A percentile compares a stretch with the other conserved stretches of the same genome.
Evolutionary conservation across 306 rosid species (phyloP).

Genomic region (Myrica gale): DNA sequence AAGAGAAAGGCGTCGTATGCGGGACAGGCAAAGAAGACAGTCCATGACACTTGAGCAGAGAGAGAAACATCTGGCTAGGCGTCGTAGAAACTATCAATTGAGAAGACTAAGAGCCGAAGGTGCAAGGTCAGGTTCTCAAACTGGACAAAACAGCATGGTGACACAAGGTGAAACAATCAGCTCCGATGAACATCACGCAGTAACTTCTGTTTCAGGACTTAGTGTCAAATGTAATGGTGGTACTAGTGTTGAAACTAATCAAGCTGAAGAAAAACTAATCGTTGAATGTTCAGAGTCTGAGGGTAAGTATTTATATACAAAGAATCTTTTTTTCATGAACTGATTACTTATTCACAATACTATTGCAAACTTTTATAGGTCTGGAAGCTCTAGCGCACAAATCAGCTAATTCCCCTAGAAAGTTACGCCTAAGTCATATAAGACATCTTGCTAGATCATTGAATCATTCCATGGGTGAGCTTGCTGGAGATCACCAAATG

Average conservation of each 20-base stretch:
- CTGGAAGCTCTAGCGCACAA: slow-evolving; percentile 40
- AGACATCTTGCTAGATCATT: slow-evolving; percentile 51
- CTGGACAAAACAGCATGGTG: slow-evolving; percentile 35
- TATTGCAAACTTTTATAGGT: slow-evolving; percentile 27
- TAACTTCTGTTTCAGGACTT: slow-evolving; percentile 25
- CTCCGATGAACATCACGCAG: slow-evolving; percentile 33
- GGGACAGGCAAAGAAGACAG: slow-evolving; percentile 76
- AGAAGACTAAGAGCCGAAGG: slow-evolving; percentile 64
- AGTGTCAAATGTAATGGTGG: background rate
- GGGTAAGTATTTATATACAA: slow-evolving; percentile 33
- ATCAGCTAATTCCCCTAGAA: slow-evolving; percentile 22
- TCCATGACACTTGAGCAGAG: slow-evolving; percentile 83
- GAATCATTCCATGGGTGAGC: slow-evolving; percentile 28
- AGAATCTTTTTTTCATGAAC: background rate
- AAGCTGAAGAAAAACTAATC: slow-evolving; percentile 31
- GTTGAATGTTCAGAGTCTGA: slow-evolving; percentile 16
- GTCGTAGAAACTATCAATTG: slow-evolving; percentile 77
- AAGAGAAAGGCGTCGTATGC: slow-evolving; percentile 66
- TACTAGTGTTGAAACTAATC: slow-evolving; percentile 26
- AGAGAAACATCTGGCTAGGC: slow-evolving; percentile 76
- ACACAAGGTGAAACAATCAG: slow-evolving; percentile 34
- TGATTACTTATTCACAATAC: background rate
- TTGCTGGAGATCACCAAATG: slow-evolving; percentile 20
- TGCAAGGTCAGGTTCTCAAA: slow-evolving; percentile 21
- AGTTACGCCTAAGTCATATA: slow-evolving; percentile 52